These are phyloP conservation scores for Aspergillus ochraceoroseus DNA, from an alignment of 2,329 filamentous ascomycete species.

Conservation along the genomic window DNA sequence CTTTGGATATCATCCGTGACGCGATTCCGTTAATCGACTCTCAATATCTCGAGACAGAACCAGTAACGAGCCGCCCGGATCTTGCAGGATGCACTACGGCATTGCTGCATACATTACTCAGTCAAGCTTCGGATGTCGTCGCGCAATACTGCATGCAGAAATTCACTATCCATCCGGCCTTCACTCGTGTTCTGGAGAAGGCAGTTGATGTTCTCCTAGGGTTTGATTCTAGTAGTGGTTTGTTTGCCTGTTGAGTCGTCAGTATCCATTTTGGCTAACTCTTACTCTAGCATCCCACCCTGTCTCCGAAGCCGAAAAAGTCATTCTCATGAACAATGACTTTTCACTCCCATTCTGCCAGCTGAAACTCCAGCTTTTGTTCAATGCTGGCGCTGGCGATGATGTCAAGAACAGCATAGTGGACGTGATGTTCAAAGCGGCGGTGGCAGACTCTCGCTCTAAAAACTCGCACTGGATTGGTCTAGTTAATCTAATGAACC, in stretches of 20 bases:
- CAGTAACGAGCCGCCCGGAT: slow-evolving; percentile 12
- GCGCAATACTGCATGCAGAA: slow-evolving; percentile 30
- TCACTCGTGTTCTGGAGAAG: slow-evolving; percentile 27
- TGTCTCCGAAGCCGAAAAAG: slow-evolving; percentile 33
- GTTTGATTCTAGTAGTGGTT: slow-evolving; percentile 22
- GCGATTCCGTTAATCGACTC: slow-evolving; percentile 24
- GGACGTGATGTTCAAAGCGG: slow-evolving; percentile 40
- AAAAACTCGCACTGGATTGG: slow-evolving; percentile 39
- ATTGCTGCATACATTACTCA: slow-evolving; percentile 34
- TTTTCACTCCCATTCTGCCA: slow-evolving; percentile 44
- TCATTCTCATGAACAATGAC: slow-evolving; percentile 37
- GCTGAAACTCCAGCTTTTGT: slow-evolving; percentile 41
- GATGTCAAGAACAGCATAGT: slow-evolving; percentile 33
- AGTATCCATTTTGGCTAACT: slow-evolving; percentile 14
- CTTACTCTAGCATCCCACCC: slow-evolving; percentile 6
- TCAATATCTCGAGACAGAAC: slow-evolving; percentile 2
- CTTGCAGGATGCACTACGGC: slow-evolving; percentile 25
- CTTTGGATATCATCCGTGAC: slow-evolving; percentile 34
- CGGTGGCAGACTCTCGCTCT: slow-evolving; percentile 34
- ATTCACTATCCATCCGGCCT: slow-evolving; percentile 27
- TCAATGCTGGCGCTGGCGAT: slow-evolving; percentile 29
- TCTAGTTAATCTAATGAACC: slow-evolving; percentile 37
- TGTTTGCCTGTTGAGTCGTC: slow-evolving; percentile 1
- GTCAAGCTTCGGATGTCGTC: slow-evolving; percentile 30
- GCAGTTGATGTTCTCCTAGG: slow-evolving; percentile 35